phyloP scores from a whole-genome alignment of 768 basidiomycete genomes.

The Aureoboletus auriporus region DNA sequence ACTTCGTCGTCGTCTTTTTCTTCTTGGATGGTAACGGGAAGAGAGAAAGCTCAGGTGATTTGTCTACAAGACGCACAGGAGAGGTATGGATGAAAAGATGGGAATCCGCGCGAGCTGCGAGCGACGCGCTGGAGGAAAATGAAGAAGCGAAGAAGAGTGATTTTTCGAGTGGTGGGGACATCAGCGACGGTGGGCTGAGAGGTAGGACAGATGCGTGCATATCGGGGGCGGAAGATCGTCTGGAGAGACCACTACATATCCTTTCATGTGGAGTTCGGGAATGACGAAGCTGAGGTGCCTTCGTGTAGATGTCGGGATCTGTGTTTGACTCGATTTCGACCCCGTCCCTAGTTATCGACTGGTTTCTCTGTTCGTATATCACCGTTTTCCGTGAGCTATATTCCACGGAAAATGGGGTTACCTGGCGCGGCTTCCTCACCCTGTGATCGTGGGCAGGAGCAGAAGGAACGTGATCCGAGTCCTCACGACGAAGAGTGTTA shows the following conservation, averaged over 20 bases:
- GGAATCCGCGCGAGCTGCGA: constrained; percentile 5
- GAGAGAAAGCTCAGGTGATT: constrained; percentile 12
- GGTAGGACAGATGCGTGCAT: constrained; percentile 43
- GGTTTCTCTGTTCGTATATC: neutral
- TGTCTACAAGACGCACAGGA: neutral
- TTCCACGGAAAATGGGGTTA: constrained; percentile 10
- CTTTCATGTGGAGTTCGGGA: constrained; percentile 3
- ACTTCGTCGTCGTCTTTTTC: constrained; percentile 4
- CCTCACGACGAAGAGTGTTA: neutral
- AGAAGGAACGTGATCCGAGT: neutral
- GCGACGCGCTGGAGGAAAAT: constrained; percentile 13
- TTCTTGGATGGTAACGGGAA: constrained; percentile 17
- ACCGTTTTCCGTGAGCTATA: neutral
- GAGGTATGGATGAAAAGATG: neutral
- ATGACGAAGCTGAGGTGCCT: constrained; percentile 14
- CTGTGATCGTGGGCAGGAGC: neutral
- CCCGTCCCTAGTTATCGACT: neutral
- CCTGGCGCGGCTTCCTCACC: neutral
- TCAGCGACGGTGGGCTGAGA: constrained; percentile 52
- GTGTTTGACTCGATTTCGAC: neutral
- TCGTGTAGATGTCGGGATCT: constrained; percentile 13
- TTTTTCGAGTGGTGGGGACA: constrained; percentile 53
- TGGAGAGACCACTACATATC: neutral
- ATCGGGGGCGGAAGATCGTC: constrained; percentile 17
- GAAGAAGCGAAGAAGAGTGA: constrained; percentile 49